Conservation (phyloP, 805 yeast species). For the Scheffersomyces coipomensis region DNA sequence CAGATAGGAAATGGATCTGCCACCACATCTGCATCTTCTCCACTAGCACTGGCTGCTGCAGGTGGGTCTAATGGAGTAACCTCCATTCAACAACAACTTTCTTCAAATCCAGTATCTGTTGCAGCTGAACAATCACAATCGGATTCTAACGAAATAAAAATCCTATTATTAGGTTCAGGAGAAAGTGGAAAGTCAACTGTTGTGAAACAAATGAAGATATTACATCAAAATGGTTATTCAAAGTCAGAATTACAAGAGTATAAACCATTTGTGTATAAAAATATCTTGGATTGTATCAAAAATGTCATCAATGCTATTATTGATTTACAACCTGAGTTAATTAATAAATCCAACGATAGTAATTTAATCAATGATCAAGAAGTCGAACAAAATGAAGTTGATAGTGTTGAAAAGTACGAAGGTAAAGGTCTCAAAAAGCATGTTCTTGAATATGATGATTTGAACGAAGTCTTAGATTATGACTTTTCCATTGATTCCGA, state of each 20-base stretch:
- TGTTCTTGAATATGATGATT: constrained; percentile 31
- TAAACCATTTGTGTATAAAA: constrained; percentile 75
- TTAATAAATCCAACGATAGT: too few species aligned
- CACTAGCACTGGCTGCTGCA: too few species aligned
- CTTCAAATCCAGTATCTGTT: constrained; percentile 8
- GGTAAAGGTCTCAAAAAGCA: constrained; percentile 10
- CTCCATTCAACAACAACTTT: constrained; percentile 2
- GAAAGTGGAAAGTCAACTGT: constrained; percentile 82
- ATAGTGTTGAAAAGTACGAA: constrained; percentile 1
- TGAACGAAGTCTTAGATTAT: constrained; percentile 44
- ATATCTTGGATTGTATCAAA: constrained; percentile 73
- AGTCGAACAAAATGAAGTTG: constrained; percentile 2
- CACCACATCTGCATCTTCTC: neutral
- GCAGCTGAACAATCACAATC: constrained; percentile 7
- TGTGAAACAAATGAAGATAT: constrained; percentile 76
- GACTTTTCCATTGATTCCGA: constrained; percentile 55
- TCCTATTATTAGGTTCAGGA: constrained; percentile 83
- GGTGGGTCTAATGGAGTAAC: too few species aligned
- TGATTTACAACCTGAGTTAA: constrained; percentile 46
- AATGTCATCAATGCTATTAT: constrained; percentile 65
- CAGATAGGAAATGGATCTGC: neutral
- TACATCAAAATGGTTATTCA: constrained; percentile 70
- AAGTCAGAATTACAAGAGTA: constrained; percentile 72
- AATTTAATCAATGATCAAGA: constrained; percentile 4
- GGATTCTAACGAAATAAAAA: constrained; percentile 54